Percentiles rank a stretch among this genome's conserved stretches.
Conservation (phyloP, 1,139 yeast species). For the Yamadazyma kanchanaburiensis region DNA sequence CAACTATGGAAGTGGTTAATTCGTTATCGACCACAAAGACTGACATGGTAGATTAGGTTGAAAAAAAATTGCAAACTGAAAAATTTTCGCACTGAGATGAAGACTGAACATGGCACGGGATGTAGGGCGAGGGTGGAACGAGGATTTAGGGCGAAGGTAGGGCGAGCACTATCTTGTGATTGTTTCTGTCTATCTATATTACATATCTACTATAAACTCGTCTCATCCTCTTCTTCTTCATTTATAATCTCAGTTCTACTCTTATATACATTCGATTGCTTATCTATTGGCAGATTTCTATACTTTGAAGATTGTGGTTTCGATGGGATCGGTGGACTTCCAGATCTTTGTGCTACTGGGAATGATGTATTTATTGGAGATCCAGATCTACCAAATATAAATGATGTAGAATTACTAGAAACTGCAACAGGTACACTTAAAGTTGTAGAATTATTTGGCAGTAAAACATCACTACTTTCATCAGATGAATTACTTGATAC, state of each 20-base stretch:
- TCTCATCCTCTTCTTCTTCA: conserved; percentile 21
- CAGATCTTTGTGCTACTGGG: conserved; percentile 22
- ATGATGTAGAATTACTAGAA: conserved; percentile 1
- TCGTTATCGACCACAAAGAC: conserved; percentile 48
- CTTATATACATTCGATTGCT: conserved; percentile 6
- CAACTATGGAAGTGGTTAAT: conserved; percentile 39
- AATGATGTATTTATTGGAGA: conserved; percentile 5
- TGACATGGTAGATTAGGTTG: conserved; percentile 25
- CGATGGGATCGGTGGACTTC: conserved; percentile 33
- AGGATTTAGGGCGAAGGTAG: too few relatives aligned
- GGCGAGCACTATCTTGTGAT: background rate
- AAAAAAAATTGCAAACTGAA: conserved; percentile 4
- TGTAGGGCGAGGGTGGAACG: too few relatives aligned
- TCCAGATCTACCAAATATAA: conserved; percentile 3
- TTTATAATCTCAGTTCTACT: conserved; percentile 11
- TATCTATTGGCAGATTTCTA: conserved; percentile 4
- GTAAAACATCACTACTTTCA: conserved; percentile 23
- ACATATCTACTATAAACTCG: conserved; percentile 6
- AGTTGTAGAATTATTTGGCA: conserved; percentile 14
- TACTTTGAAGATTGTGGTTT: conserved; percentile 3
- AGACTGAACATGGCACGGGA: background rate
- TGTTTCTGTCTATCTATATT: background rate
- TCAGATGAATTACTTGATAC: conserved; percentile 41
- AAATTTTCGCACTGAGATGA: conserved; percentile 2
- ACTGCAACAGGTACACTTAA: conserved; percentile 1